Evolutionary conservation across 768 basidiomycete genomes (phyloP).

Genomic region (Russula sp.): DNA sequence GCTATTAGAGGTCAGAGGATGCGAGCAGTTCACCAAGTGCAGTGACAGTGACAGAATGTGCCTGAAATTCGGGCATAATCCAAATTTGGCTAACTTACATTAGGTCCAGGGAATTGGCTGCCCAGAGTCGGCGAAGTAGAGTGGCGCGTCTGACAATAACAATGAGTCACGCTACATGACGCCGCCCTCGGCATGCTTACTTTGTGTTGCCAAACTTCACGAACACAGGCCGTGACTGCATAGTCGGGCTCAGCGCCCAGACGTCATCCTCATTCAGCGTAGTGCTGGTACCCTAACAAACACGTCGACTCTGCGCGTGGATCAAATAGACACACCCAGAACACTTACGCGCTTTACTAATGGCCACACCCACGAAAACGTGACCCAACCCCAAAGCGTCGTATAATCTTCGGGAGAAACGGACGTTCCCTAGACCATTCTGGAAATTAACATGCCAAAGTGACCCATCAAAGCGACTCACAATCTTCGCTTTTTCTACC

Average conservation of each 20-base stretch:
- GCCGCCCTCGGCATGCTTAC: not conserved
- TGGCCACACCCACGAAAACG: constrained; percentile 66
- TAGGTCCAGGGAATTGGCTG: constrained; percentile 41
- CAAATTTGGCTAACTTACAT: constrained; percentile 18
- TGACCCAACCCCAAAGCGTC: constrained; percentile 60
- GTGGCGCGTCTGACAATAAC: constrained; percentile 26
- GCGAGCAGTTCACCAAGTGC: too few relatives aligned
- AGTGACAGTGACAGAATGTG: not conserved
- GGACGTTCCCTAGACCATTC: constrained; percentile 37
- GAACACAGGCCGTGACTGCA: constrained; percentile 61
- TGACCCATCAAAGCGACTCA: constrained; percentile 30
- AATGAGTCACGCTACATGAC: not conserved
- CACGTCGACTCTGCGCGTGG: not conserved
- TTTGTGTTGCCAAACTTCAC: constrained; percentile 33
- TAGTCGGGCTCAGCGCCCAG: constrained; percentile 60
- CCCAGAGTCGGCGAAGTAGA: constrained; percentile 38
- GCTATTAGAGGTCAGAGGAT: not conserved
- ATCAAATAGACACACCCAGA: not conserved
- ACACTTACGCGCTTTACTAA: constrained; percentile 43
- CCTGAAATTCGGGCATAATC: not conserved
- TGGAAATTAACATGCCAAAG: not conserved
- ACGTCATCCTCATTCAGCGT: constrained; percentile 68
- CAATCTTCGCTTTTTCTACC: constrained; percentile 52
- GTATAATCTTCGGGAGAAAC: constrained; percentile 76
- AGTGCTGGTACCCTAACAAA: constrained; percentile 32